phyloP scores from a whole-genome alignment of 805 yeast species.

The Cyberlindnera nakhonratchasimensis region DNA sequence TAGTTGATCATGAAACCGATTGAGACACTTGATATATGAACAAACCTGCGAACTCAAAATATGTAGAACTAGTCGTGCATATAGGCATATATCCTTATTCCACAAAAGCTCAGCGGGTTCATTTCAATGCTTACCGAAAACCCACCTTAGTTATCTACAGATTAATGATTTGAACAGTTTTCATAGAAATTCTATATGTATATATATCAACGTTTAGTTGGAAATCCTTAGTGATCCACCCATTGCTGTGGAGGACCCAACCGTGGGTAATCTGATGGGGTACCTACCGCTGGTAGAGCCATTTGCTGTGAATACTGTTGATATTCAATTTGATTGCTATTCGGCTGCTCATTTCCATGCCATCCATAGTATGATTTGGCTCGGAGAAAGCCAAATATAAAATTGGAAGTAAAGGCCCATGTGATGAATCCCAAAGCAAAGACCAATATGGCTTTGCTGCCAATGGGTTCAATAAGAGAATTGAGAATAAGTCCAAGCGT shows the following conservation, averaged over 20 bases:
- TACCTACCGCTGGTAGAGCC: slow-evolving; percentile 4
- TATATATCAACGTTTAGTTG: slow-evolving; percentile 2
- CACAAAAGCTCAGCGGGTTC: no score
- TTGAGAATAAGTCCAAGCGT: slow-evolving; percentile 59
- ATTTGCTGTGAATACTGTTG: slow-evolving; percentile 9
- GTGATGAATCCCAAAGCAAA: slow-evolving; percentile 36
- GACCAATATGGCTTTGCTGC: slow-evolving; percentile 52
- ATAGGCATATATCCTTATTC: no score
- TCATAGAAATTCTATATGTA: no score
- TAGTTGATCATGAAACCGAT: slow-evolving; percentile 2
- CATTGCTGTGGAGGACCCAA: slow-evolving; percentile 9
- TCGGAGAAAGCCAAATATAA: slow-evolving; percentile 62
- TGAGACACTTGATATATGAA: neutral
- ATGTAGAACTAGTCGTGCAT: no score
- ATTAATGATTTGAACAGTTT: neutral
- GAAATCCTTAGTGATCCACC: slow-evolving; percentile 2
- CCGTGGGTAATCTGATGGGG: slow-evolving; percentile 7
- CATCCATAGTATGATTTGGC: slow-evolving; percentile 43
- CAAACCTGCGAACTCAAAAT: no score
- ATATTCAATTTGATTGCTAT: slow-evolving; percentile 2
- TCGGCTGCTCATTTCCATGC: slow-evolving; percentile 11
- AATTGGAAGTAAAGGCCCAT: slow-evolving; percentile 58
- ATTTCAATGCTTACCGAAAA: no score
- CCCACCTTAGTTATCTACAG: no score
- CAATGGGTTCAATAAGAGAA: slow-evolving; percentile 64